Conservation (phyloP, 805 yeast species). For the Saturnispora kantuleensis region DNA sequence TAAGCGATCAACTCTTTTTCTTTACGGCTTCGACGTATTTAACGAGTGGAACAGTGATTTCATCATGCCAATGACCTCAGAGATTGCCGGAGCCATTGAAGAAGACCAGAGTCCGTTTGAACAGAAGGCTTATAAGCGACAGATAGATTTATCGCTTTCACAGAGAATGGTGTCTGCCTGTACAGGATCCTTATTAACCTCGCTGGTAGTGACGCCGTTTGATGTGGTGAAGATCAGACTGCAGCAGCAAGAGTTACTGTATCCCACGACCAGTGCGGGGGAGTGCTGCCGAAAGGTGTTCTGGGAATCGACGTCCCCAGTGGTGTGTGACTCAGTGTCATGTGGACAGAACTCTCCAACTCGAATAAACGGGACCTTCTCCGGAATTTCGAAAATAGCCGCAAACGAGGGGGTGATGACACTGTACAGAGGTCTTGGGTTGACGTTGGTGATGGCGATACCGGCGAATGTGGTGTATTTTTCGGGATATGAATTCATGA, state of each 20-base stretch:
- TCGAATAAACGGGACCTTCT: conserved; percentile 56
- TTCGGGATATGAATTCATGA: conserved; percentile 80
- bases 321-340: conserved; percentile 26
- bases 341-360: conserved; percentile 31
- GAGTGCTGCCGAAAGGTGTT: conserved; percentile 32
- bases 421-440: conserved; percentile 80
- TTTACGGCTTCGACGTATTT: conserved; percentile 4
- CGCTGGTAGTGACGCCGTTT: conserved; percentile 67
- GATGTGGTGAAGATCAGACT: conserved; percentile 70
- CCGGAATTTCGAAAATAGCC: conserved; percentile 60
- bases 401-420: conserved; percentile 65
- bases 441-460: conserved; percentile 78
- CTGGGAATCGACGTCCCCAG: conserved; percentile 19
- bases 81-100: conserved; percentile 32
- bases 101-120: conserved; percentile 21
- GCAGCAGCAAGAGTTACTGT: conserved; percentile 63
- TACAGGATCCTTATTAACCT: conserved; percentile 63
- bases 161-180: conserved; percentile 76
- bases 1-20: conserved; percentile 7
- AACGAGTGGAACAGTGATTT: conserved; percentile 3
- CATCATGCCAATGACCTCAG: conserved; percentile 31
- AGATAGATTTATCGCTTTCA: conserved; percentile 32
- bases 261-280: conserved; percentile 24
- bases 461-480: conserved; percentile 92
- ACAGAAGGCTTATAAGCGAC: neutral